Conservation (phyloP, 345 rosid species). For the Brassica incana region DNA sequence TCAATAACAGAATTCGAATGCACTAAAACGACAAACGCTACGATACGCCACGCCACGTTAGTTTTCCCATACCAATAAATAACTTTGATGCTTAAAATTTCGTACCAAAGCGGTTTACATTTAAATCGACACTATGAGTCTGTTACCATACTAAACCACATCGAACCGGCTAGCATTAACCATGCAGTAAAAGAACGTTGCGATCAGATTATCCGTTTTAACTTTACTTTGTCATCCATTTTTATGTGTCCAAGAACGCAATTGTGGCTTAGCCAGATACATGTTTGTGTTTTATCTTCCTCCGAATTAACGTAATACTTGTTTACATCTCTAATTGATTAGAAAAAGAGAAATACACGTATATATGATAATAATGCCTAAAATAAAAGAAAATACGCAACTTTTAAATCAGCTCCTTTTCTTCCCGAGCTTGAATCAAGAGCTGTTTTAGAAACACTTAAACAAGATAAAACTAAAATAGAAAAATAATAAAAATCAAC, state of each 20-base stretch:
- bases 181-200: not conserved
- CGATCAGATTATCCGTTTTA: not conserved
- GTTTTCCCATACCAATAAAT: not conserved
- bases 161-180: not conserved
- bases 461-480: not conserved
- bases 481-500: not conserved
- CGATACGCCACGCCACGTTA: not conserved
- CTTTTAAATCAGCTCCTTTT: constrained; percentile 7
- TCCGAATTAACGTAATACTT: not conserved
- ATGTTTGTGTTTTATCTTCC: not conserved
- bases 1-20: not conserved
- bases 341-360: not conserved
- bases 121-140: not conserved
- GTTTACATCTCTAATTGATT: not conserved
- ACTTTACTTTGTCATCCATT: not conserved
- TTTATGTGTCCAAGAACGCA: not conserved
- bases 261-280: not conserved
- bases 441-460: not conserved
- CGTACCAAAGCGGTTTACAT: constrained; percentile 3
- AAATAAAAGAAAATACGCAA: not conserved
- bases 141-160: not conserved
- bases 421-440: constrained; percentile 24
- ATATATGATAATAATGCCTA: not conserved
- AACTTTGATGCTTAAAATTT: not conserved
- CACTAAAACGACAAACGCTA: not conserved